These are phyloP conservation scores for Lactarius indigo DNA, from an alignment of 768 basidiomycete genomes.

Conservation along the genomic window DNA sequence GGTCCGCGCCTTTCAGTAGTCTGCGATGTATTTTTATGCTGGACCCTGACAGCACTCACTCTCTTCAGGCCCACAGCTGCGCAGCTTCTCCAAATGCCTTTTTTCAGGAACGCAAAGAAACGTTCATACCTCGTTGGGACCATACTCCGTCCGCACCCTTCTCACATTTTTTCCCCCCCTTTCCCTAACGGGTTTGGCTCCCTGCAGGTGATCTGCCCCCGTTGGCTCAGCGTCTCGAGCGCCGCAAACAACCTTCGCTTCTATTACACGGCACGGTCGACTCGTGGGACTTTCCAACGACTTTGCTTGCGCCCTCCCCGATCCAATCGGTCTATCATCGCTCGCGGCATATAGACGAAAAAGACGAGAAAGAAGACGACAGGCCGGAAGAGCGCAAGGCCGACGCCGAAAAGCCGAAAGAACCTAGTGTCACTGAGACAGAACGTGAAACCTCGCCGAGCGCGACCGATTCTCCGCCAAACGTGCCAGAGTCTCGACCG, in stretches of 20 bases:
- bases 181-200: not conserved
- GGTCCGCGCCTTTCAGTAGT: constrained; percentile 39
- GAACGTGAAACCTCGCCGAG: not conserved
- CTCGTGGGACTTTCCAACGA: constrained; percentile 77
- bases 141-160: constrained; percentile 53
- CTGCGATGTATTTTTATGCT: not conserved
- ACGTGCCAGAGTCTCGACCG: not conserved
- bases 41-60: not conserved
- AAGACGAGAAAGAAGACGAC: not conserved
- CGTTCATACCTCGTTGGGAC: constrained; percentile 72
- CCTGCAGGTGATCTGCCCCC: constrained; percentile 64
- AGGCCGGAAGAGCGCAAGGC: not conserved
- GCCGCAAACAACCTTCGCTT: constrained; percentile 42
- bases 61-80: constrained; percentile 67
- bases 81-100: constrained; percentile 70
- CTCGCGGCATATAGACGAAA: not conserved
- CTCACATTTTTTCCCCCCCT: not conserved
- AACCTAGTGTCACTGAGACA: not conserved
- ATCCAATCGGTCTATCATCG: constrained; percentile 10
- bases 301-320: constrained; percentile 6
- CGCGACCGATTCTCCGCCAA: not conserved
- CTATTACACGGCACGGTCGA: constrained; percentile 53
- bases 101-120: constrained; percentile 79
- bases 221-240: constrained; percentile 68
- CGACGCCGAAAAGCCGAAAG: not conserved